Evolutionary conservation across 179 eudicot species (phyloP).

Genomic region (Gypsophila paniculata): DNA sequence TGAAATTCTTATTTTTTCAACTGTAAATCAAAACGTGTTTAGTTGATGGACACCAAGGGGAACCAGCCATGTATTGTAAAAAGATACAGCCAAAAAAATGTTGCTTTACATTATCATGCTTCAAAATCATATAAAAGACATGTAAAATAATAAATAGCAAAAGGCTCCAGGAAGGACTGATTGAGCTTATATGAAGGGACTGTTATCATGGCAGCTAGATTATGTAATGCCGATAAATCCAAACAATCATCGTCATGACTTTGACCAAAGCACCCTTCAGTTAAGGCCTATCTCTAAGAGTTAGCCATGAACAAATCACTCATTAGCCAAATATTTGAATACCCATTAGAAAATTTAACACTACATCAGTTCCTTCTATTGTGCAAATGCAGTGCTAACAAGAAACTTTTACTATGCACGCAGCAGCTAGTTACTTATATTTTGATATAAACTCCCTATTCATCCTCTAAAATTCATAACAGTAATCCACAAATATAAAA

Average conservation of each 20-base stretch:
- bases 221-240: background rate
- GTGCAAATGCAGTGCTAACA: background rate
- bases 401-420: background rate
- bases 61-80: background rate
- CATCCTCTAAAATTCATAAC: background rate
- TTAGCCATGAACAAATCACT: background rate
- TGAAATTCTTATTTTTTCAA: background rate
- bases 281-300: conserved; percentile 1
- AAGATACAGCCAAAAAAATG: background rate
- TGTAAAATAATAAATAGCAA: background rate
- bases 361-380: background rate
- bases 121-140: background rate
- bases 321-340: no score
- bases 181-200: background rate
- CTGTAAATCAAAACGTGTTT: background rate
- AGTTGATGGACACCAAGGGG: background rate
- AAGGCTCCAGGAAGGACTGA: background rate
- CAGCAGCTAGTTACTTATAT: background rate
- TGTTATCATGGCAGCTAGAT: background rate
- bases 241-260: background rate
- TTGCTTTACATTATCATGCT: background rate
- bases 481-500: background rate
- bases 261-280: background rate
- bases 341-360: background rate
- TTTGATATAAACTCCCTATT: background rate